Conservation (phyloP, 345 rosid genomes). For the Syzygium aqueum region DNA sequence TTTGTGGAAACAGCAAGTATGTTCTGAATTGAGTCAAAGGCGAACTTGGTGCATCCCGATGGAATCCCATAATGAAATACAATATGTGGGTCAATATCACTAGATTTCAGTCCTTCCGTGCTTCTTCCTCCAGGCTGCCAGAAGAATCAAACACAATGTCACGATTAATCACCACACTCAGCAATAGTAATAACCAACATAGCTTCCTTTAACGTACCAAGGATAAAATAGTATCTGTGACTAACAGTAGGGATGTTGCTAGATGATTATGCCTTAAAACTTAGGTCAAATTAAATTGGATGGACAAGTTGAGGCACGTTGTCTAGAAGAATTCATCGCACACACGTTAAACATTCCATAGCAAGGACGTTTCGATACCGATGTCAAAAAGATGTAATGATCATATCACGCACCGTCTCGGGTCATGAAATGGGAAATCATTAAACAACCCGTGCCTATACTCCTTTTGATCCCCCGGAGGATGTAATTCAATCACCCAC, state of each 20-base stretch:
- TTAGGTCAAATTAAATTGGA: neutral
- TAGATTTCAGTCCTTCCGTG: slow-evolving; percentile 47
- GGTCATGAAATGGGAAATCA: neutral
- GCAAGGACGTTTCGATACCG: neutral
- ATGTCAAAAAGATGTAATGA: neutral
- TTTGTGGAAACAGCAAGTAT: slow-evolving; percentile 67
- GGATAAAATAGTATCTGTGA: neutral
- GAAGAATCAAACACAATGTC: neutral
- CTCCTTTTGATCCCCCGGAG: neutral
- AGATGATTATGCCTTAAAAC: neutral
- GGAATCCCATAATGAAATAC: slow-evolving; percentile 84
- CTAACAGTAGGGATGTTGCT: neutral
- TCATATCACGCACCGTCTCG: neutral
- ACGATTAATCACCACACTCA: neutral
- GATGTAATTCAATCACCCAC: neutral
- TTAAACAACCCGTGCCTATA: neutral
- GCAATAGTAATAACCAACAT: neutral
- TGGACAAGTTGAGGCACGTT: neutral
- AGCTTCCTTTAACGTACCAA: neutral
- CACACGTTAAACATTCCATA: neutral
- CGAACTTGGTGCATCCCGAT: slow-evolving; percentile 51
- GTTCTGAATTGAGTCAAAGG: slow-evolving; percentile 59
- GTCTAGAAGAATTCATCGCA: neutral
- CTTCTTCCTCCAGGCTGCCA: slow-evolving; percentile 55
- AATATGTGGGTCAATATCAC: slow-evolving; percentile 70